phyloP scores from a whole-genome alignment of 1,284 basidiomycete genomes.

The Polyporus tsugae region DNA sequence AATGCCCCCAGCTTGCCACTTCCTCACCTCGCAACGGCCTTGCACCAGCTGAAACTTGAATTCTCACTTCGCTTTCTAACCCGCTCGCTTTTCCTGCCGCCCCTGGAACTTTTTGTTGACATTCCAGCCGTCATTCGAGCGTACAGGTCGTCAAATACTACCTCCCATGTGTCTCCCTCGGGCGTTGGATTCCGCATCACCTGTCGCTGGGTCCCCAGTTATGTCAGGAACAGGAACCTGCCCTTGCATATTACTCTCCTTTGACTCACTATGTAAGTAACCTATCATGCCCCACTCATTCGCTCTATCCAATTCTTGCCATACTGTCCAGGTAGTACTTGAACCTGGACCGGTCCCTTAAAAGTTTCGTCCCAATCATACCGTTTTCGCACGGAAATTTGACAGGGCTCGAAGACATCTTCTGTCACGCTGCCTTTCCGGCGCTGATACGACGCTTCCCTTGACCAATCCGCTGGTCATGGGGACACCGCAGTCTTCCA shows the following conservation, averaged over 20 bases:
- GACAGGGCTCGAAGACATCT: not conserved
- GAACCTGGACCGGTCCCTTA: not conserved
- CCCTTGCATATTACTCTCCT: not conserved
- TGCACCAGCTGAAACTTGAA: not conserved
- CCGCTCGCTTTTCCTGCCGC: not conserved
- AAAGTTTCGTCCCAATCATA: not conserved
- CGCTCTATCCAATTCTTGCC: not conserved
- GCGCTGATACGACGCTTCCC: constrained; percentile 9
- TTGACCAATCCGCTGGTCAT: not conserved
- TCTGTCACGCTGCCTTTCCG: constrained; percentile 3
- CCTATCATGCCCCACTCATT: not conserved
- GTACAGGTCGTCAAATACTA: not conserved
- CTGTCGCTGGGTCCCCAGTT: not conserved
- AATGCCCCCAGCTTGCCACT: not conserved
- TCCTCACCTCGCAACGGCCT: not conserved
- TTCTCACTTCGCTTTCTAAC: not conserved
- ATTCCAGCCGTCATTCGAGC: not conserved
- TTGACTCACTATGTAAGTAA: not conserved
- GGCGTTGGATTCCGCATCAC: not conserved
- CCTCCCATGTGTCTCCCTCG: not conserved
- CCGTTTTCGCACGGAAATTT: not conserved
- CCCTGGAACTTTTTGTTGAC: not conserved
- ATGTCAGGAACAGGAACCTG: not conserved
- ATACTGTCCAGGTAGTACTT: not conserved
- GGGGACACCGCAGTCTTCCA: not conserved